Conservation (phyloP, 2,329 filamentous ascomycete species). For the Sporothrix curviconia region DNA sequence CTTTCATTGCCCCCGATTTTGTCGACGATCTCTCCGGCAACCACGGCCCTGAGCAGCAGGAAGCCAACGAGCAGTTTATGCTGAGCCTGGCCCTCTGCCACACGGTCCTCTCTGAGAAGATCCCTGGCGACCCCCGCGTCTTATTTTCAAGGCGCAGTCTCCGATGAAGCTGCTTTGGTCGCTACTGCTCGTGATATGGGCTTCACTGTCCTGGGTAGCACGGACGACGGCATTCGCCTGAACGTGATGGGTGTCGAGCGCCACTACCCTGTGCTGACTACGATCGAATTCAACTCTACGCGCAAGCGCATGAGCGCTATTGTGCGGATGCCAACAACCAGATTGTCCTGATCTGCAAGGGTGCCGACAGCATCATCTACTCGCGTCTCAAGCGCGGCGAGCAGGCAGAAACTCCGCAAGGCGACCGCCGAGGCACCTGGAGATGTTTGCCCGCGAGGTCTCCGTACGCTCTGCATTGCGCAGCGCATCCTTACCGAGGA, state of each 20-base stretch:
- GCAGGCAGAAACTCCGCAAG: constrained; percentile 74
- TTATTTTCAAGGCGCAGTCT: constrained; percentile 94
- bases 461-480: constrained; percentile 91
- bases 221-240: constrained; percentile 72
- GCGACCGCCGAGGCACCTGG: constrained; percentile 87
- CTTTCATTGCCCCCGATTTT: constrained; percentile 87
- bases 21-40: constrained; percentile 74
- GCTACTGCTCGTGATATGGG: constrained; percentile 92
- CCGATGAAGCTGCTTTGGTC: constrained; percentile 91
- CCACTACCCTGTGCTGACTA: constrained; percentile 83
- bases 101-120: constrained; percentile 85
- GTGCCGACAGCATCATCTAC: constrained; percentile 95
- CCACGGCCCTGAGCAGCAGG: constrained; percentile 67
- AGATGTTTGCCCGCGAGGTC: constrained; percentile 92
- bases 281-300: constrained; percentile 93
- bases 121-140: constrained; percentile 85
- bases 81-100: constrained; percentile 91
- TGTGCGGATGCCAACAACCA: constrained; percentile 81
- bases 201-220: constrained; percentile 80
- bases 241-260: constrained; percentile 83
- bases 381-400: constrained; percentile 78
- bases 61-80: constrained; percentile 86
- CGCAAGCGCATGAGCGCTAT: constrained; percentile 98
- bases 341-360: constrained; percentile 93
- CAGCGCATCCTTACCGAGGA: constrained; percentile 72